Percentiles rank a stretch among this genome's conserved stretches.
Conservation (phyloP, 495 filamentous ascomycete species). For the Lineolata rhizophorae region DNA sequence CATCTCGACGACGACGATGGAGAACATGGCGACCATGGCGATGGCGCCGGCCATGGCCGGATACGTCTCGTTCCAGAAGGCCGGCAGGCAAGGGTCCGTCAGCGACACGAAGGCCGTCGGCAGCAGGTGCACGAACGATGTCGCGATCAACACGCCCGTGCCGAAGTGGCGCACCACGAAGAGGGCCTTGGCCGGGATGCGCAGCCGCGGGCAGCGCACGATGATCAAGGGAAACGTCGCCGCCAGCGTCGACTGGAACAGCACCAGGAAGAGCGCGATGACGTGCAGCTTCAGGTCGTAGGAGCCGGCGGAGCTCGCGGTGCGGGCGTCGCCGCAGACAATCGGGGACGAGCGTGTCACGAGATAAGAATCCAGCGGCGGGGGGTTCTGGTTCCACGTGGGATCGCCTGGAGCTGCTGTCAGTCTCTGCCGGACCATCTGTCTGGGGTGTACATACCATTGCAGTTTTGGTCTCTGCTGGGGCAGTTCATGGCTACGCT, state of each 20-base stretch:
- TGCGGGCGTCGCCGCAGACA: too few relatives aligned
- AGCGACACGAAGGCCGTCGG: conserved; percentile 23
- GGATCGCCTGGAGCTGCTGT: too few relatives aligned
- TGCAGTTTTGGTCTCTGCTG: too few relatives aligned
- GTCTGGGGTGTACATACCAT: too few relatives aligned
- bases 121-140: conserved; percentile 24
- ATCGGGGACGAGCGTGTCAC: too few relatives aligned
- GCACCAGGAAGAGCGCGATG: conserved; percentile 20
- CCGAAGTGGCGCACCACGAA: conserved; percentile 24
- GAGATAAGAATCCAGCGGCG: too few relatives aligned
- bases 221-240: conserved; percentile 19
- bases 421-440: too few relatives aligned
- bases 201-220: conserved; percentile 16
- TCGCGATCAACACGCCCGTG: conserved; percentile 26
- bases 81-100: conserved; percentile 22
- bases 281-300: too few relatives aligned
- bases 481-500: too few relatives aligned
- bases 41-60: conserved; percentile 23
- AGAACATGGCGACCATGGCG: conserved; percentile 18
- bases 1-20: conserved; percentile 22
- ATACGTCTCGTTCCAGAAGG: conserved; percentile 23
- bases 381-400: too few relatives aligned
- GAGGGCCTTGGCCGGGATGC: conserved; percentile 18
- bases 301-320: too few relatives aligned
- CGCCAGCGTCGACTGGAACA: conserved; percentile 15